A percentile compares a stretch with the other conserved stretches of the same genome.
Conservation (phyloP, 257 asterid genomes). For the Anisodus tanguticus region DNA sequence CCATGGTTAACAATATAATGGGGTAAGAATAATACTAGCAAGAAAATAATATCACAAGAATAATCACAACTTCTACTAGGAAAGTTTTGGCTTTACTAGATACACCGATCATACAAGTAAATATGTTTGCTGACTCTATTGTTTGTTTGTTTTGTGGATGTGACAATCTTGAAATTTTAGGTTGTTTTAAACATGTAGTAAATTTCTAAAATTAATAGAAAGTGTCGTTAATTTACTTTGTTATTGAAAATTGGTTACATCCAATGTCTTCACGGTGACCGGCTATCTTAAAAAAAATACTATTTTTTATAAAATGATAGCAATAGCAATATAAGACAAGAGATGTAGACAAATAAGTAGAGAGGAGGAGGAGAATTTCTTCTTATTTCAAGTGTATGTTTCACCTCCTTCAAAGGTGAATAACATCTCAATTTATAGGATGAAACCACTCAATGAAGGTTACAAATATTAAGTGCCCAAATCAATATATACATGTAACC, state of each 20-base stretch:
- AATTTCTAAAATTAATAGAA: not conserved
- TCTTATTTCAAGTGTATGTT: too few species aligned
- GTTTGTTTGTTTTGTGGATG: not conserved
- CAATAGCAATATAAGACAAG: too few species aligned
- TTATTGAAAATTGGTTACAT: not conserved
- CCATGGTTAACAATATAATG: not conserved
- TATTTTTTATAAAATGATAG: too few species aligned
- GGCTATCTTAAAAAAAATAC: not conserved
- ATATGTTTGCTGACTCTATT: not conserved
- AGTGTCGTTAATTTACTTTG: not conserved
- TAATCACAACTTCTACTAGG: not conserved
- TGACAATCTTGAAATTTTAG: constrained; percentile 14
- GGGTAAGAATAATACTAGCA: not conserved
- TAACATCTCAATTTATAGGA: too few species aligned
- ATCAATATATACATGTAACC: too few species aligned
- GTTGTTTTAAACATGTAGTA: not conserved
- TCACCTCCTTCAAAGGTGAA: too few species aligned
- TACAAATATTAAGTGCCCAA: too few species aligned
- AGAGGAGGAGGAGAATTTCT: too few species aligned
- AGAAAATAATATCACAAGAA: not conserved
- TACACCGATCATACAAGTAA: not conserved
- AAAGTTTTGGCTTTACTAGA: not conserved
- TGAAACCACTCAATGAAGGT: too few species aligned
- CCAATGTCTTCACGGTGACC: not conserved
- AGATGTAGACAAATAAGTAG: too few species aligned